Evolutionary conservation across 768 basidiomycete species (phyloP).

Genomic region (Phlebiopsis gigantea): DNA sequence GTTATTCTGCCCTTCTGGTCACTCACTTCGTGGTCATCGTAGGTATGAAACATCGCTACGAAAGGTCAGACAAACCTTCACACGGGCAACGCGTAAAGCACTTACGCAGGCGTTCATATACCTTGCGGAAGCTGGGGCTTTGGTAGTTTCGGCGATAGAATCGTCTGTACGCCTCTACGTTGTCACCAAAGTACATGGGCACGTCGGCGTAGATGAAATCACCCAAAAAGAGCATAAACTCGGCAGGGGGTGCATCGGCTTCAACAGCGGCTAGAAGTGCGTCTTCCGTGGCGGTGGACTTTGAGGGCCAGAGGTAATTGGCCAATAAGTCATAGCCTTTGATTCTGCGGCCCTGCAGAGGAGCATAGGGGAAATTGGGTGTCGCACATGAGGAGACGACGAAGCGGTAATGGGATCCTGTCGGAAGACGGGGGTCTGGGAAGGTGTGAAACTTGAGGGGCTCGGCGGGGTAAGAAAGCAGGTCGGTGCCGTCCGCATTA

Average conservation of each 20-base stretch:
- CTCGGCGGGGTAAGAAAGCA: slow-evolving; percentile 42
- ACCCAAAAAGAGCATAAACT: slow-evolving; percentile 67
- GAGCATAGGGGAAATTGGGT: slow-evolving; percentile 72
- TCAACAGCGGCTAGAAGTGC: slow-evolving; percentile 2
- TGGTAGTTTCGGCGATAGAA: slow-evolving; percentile 65
- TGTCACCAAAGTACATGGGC: slow-evolving; percentile 56
- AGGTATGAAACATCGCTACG: slow-evolving; percentile 61
- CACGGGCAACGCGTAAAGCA: slow-evolving; percentile 13
- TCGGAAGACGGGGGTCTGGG: slow-evolving; percentile 58
- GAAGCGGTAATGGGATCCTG: slow-evolving; percentile 60
- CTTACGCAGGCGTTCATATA: slow-evolving; percentile 69
- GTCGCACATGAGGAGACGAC: slow-evolving; percentile 60
- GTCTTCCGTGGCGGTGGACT: background rate
- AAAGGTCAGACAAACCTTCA: background rate
- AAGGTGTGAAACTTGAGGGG: slow-evolving; percentile 67
- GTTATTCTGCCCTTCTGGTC: background rate
- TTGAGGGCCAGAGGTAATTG: slow-evolving; percentile 40
- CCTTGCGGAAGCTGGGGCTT: slow-evolving; percentile 56
- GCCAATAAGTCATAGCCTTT: slow-evolving; percentile 63
- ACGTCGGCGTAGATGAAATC: slow-evolving; percentile 78
- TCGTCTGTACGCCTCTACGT: slow-evolving; percentile 52
- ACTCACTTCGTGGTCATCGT: slow-evolving; percentile 67
- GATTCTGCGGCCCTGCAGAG: slow-evolving; percentile 45
- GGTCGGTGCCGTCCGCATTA: slow-evolving; percentile 31
- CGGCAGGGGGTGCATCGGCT: slow-evolving; percentile 28